Base-by-base conservation (phyloP, 176 grass and related monocot species). In the Bothriochloa decipiens region DNA sequence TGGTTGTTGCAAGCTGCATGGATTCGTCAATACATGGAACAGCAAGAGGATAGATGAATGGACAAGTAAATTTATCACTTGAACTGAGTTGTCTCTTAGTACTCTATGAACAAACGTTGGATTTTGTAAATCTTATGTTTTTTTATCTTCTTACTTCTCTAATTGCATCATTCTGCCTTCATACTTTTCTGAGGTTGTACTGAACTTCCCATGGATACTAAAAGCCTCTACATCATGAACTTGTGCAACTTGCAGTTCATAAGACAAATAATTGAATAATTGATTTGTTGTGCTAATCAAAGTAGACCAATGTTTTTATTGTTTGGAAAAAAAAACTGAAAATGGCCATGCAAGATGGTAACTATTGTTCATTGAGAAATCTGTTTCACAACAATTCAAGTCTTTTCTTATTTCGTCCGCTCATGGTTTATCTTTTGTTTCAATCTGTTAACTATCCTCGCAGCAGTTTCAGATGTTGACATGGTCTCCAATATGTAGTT, bases 21-120 rank as follows among this genome's bases (percentile, higher is more conserved):
- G 96, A 93, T 98, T 77, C 86, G 77, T 43, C 96, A 95, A 45
- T 95, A 98, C 78, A 90, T 95, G 93, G 96, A 98, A 74, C 89
- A 89, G 11, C 87, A 98, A 90, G 87, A 98, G 79, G 87, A 87
- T 75, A 62, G 9, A 86, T 78, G 57, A 28, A 65, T n/a, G 11
- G 47, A 81, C 70, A 78, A 58, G 36, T 64, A 49, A 73, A 58
- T 72, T 58, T 55, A 57, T 65, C 77, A 49, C 17, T 67, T 18
- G 55, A 64, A 35, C 69, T 64, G 53, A 52, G 72, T 68, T 39
- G 14, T 77, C 5, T 35, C 55, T 61, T 72, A 28, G 50, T 50
- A 46, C 16, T 86, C 82, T 81, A 63, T 39, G 20, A 75, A 62
- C 11, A 67, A 76, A 15, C 0, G 0, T 58, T 14, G 5, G 26